Evolutionary conservation across 2,329 filamentous ascomycete species (phyloP).

Genomic region (Dactylellina haptotyla): DNA sequence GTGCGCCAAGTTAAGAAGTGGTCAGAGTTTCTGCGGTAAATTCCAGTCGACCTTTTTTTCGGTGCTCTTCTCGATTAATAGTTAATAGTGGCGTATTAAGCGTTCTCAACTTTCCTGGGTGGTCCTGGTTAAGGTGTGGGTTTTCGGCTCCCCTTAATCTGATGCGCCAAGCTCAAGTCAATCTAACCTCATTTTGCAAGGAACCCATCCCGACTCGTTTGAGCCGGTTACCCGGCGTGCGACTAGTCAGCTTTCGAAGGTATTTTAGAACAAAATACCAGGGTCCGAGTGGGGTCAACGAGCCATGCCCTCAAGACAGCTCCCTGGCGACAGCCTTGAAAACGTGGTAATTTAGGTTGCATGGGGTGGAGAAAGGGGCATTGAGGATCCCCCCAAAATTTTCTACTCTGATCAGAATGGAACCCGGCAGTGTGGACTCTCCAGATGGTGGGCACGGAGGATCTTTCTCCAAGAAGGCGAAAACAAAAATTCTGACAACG

Average conservation of each 20-base stretch:
- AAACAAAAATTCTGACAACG: background rate
- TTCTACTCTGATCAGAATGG: too few species aligned
- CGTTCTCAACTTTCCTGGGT: constrained; percentile 8
- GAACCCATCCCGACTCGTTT: background rate
- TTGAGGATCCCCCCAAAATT: too few species aligned
- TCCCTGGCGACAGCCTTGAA: constrained; percentile 31
- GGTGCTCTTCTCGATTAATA: background rate
- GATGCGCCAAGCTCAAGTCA: constrained; percentile 46
- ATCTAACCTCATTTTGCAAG: constrained; percentile 20
- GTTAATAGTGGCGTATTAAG: constrained; percentile 39
- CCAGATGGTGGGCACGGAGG: too few species aligned
- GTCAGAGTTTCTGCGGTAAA: constrained; percentile 17
- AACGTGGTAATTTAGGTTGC: constrained; percentile 50
- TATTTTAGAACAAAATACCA: background rate
- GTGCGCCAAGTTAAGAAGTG: background rate
- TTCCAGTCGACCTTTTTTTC: constrained; percentile 26
- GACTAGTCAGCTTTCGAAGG: constrained; percentile 1
- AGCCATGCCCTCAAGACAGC: background rate
- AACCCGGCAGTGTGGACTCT: too few species aligned
- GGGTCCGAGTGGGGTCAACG: background rate
- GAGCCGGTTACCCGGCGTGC: constrained; percentile 46
- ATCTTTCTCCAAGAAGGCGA: background rate
- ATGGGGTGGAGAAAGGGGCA: constrained; percentile 21
- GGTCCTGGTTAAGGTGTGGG: constrained; percentile 15
- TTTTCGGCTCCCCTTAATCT: constrained; percentile 53